phyloP scores from a whole-genome alignment of 495 filamentous ascomycete genomes.

The Penicillium malachiteum region DNA sequence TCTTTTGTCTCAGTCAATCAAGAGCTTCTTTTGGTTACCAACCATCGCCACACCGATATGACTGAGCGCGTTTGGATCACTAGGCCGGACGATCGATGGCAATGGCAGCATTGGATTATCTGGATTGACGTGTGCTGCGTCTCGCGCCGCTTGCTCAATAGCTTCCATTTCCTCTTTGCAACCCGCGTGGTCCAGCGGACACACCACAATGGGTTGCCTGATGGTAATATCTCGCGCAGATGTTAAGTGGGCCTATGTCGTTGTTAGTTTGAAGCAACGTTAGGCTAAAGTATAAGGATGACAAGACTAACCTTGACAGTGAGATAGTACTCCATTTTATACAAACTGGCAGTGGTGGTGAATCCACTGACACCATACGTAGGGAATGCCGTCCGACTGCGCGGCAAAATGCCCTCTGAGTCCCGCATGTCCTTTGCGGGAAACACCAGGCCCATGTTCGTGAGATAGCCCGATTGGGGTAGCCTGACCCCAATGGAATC shows the following conservation, averaged over 20 bases:
- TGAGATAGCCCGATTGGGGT: constrained; percentile 84
- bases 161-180: constrained; percentile 99
- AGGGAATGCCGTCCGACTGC: constrained; percentile 84
- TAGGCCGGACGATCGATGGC: constrained; percentile 73
- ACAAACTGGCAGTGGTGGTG: constrained; percentile 88
- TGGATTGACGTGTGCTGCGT: constrained; percentile 79
- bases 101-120: constrained; percentile 88
- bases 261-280: constrained; percentile 4
- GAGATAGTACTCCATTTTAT: constrained; percentile 97
- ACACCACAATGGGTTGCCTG: constrained; percentile 93
- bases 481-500: constrained; percentile 78
- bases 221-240: constrained; percentile 85
- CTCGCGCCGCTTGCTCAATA: constrained; percentile 91
- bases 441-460: constrained; percentile 87
- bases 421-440: constrained; percentile 88
- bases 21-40: constrained; percentile 77
- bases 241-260: constrained; percentile 77
- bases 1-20: constrained; percentile 72
- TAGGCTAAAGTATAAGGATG: not conserved
- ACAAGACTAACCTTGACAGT: constrained; percentile 74
- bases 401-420: constrained; percentile 79
- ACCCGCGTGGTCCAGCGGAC: constrained; percentile 88
- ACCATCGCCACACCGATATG: constrained; percentile 82
- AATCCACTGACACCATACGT: constrained; percentile 86
- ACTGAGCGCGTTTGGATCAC: constrained; percentile 72